Evolutionary conservation across 2,329 filamentous ascomycete genomes (phyloP).

Genomic region (Pestalotiopsis sp.): DNA sequence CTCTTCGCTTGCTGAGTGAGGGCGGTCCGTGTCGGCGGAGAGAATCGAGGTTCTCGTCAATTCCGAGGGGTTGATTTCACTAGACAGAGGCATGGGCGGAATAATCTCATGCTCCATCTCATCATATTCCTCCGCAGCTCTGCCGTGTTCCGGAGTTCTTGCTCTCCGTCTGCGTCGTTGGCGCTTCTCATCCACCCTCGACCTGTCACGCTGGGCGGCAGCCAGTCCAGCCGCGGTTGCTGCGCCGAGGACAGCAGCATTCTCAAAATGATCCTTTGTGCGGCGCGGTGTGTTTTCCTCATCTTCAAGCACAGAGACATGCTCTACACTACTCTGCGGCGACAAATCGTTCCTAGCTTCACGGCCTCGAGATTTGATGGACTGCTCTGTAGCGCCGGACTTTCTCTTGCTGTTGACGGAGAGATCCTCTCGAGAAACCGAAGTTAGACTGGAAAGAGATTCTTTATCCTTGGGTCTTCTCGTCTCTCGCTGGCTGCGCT

Average conservation of each 20-base stretch:
- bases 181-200: conserved; percentile 49
- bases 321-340: conserved; percentile 50
- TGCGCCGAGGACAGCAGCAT: conserved; percentile 47
- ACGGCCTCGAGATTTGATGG: conserved; percentile 49
- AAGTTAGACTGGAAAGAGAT: conserved; percentile 63
- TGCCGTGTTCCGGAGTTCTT: conserved; percentile 51
- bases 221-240: conserved; percentile 42
- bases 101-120: conserved; percentile 58
- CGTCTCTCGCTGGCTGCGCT: conserved; percentile 78
- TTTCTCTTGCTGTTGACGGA: conserved; percentile 56
- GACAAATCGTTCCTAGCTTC: conserved; percentile 60
- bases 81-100: conserved; percentile 86
- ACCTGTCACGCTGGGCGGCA: conserved; percentile 43
- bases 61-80: conserved; percentile 84
- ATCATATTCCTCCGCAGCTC: conserved; percentile 53
- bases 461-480: conserved; percentile 51
- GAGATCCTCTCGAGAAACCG: conserved; percentile 55
- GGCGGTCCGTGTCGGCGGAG: conserved; percentile 77
- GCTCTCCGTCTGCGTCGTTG: conserved; percentile 56
- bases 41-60: conserved; percentile 86
- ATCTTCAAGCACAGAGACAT: conserved; percentile 50
- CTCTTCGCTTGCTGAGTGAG: conserved; percentile 69
- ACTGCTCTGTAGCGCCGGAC: conserved; percentile 56
- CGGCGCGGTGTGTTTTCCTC: conserved; percentile 50
- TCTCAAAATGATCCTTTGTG: conserved; percentile 37